Evolutionary conservation across 1,284 basidiomycete species (phyloP), one percentile per base, ranked within the genome.

Genomic region (Irpex sp.): DNA sequence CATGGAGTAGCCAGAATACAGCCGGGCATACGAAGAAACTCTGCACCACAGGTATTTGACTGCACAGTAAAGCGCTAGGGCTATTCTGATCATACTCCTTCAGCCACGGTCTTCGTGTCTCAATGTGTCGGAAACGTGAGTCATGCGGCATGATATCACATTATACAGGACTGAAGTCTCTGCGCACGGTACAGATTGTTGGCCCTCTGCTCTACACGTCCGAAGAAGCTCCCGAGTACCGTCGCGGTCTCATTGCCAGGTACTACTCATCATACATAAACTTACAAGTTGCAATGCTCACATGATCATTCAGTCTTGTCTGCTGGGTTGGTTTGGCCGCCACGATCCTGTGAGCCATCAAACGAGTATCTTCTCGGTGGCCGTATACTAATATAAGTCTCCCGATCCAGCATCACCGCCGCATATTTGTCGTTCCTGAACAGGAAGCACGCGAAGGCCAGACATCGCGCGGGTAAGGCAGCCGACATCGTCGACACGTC

Each of bases 11-110:
- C 1, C 79, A 79, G 64, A 81, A 81, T 62, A 79, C 79, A 11
- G 77, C 78, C 26, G 79, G 79, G 0, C 78, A 80, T 62, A 80
- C 79, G 0, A 81, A 80, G 69, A 80, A 79, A 65, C 70, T 73
- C 1, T 76, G 74, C 56, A 79, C 76, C 1, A 67, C 64, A 8
- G 65, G 65, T 64, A 57, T 19, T 34, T 34, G 3, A 34, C 31
- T 6, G 6, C 31, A 34, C 1, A 34, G 3, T 6, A 34, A 34
- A 34, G 31, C 31, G 31, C 31, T 6, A 6, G 6, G 3, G 31
- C 31, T 34, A 34, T 34, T 6, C 31, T 34, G 1, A 34, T 34
- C 31, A 1, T 34, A 2, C 31, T 34, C 31, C 31, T 3, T 34
- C 77, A 9, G 79, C 74, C 3, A 67, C 79, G 8, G 68, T 79